phyloP scores from a whole-genome alignment of 2,329 filamentous ascomycete genomes.

The Stagonosporopsis cucurbitacearum region DNA sequence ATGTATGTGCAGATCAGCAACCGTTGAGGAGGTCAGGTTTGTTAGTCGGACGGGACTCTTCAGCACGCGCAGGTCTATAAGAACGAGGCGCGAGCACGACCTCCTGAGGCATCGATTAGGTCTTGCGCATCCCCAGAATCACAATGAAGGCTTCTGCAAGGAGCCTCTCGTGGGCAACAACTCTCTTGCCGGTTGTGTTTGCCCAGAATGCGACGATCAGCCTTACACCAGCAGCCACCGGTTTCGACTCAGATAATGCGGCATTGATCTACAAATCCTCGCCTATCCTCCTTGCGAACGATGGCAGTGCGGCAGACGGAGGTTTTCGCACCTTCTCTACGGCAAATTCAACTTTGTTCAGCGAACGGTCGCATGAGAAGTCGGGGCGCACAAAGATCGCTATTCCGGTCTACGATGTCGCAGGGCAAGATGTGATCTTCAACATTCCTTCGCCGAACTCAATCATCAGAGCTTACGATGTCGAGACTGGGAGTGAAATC shows the following conservation, averaged over 20 bases:
- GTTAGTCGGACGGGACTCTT: not conserved
- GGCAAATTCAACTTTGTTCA: slow-evolving; percentile 19
- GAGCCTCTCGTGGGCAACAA: slow-evolving; percentile 14
- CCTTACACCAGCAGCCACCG: slow-evolving; percentile 29
- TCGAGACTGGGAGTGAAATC: slow-evolving; percentile 22
- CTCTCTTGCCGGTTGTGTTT: slow-evolving; percentile 5
- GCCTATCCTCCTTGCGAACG: slow-evolving; percentile 34
- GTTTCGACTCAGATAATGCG: slow-evolving; percentile 39
- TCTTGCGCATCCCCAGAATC: not conserved
- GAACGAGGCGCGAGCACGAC: not conserved
- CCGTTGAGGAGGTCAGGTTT: not conserved
- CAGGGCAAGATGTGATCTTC: slow-evolving; percentile 32
- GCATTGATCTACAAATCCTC: slow-evolving; percentile 32
- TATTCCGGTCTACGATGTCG: slow-evolving; percentile 32
- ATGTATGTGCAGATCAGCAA: slow-evolving; percentile 2
- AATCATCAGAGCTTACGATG: slow-evolving; percentile 34
- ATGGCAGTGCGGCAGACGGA: slow-evolving; percentile 39
- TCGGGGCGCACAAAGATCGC: slow-evolving; percentile 40
- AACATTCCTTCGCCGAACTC: slow-evolving; percentile 42
- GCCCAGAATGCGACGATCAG: slow-evolving; percentile 30
- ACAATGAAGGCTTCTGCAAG: slow-evolving; percentile 5
- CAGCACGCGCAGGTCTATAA: not conserved
- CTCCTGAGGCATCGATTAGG: not conserved
- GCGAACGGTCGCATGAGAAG: slow-evolving; percentile 26
- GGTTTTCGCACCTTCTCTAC: slow-evolving; percentile 33